Percentiles rank a stretch among this genome's conserved stretches.
phyloP scores from a whole-genome alignment of 108 stramenopile genomes.

The Skeletonema menzelii region DNA sequence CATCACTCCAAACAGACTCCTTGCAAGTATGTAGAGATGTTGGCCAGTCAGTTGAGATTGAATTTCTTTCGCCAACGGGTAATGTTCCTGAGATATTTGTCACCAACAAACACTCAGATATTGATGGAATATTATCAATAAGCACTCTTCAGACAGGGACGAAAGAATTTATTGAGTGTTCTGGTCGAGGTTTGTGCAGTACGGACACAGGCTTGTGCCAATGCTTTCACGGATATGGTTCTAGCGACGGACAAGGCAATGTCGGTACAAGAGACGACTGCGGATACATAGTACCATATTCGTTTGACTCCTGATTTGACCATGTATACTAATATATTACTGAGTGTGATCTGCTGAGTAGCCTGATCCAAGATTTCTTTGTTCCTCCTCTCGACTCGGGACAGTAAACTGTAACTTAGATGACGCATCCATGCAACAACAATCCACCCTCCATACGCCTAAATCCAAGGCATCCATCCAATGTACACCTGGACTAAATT shows the following conservation, averaged over 20 bases:
- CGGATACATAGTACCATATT: conserved; percentile 37
- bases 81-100: conserved; percentile 36
- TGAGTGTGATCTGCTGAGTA: no score
- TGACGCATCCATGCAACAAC: no score
- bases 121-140: conserved; percentile 31
- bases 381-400: no score
- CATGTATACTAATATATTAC: no score
- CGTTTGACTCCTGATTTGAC: no score
- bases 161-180: conserved; percentile 52
- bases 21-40: conserved; percentile 29
- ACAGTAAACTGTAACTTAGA: not conserved
- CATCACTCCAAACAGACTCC: conserved; percentile 26
- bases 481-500: conserved; percentile 88
- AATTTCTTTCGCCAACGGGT: conserved; percentile 52
- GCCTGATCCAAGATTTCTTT: no score
- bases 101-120: conserved; percentile 4
- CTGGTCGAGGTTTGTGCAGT: conserved; percentile 54
- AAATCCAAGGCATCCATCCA: conserved; percentile 93
- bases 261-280: conserved; percentile 38
- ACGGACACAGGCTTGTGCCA: conserved; percentile 36
- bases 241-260: conserved; percentile 32
- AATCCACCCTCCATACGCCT: not conserved
- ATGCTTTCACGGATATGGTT: conserved; percentile 38
- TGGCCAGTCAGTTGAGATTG: conserved; percentile 33
- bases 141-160: conserved; percentile 28